phyloP scores from a whole-genome alignment of 208 protist species.

The Tritrichomonas musculus region DNA sequence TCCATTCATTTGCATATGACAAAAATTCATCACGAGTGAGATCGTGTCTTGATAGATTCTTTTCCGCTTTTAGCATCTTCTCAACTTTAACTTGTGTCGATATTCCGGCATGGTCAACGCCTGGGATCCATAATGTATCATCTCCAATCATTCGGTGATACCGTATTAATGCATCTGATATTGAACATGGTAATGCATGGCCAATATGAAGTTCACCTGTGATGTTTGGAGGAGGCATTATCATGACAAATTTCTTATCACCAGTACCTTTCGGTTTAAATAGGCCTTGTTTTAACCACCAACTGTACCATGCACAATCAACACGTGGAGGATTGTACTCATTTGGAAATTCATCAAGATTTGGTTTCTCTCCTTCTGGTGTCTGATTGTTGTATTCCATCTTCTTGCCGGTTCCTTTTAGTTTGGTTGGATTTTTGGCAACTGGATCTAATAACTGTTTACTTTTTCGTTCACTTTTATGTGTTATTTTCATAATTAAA shows the following conservation, averaged over 20 bases:
- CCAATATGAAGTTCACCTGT: conserved; percentile 98
- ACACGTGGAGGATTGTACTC: conserved; percentile 55
- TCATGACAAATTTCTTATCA: conserved; percentile 73
- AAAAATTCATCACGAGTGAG: conserved; percentile 89
- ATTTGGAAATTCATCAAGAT: neutral
- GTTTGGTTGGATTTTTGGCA: neutral
- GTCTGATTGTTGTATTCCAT: neutral
- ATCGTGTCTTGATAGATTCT: conserved; percentile 70
- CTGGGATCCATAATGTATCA: conserved; percentile 92
- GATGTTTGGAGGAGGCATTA: conserved; percentile 98
- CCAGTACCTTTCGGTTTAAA: conserved; percentile 62
- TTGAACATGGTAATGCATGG: conserved; percentile 84
- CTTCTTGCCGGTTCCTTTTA: neutral
- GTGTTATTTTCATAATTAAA: neutral
- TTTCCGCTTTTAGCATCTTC: conserved; percentile 37
- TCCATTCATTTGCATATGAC: conserved; percentile 92
- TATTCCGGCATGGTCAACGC: conserved; percentile 94
- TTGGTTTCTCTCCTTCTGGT: neutral
- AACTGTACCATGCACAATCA: conserved; percentile 88
- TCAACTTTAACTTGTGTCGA: conserved; percentile 53
- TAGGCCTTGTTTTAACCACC: conserved; percentile 88
- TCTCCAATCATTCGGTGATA: conserved; percentile 67
- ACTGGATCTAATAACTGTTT: neutral
- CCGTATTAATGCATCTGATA: conserved; percentile 53
- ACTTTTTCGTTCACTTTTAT: neutral